Evolutionary conservation across 345 rosid genomes (phyloP).

Genomic region (Eucalyptus cloeziana): DNA sequence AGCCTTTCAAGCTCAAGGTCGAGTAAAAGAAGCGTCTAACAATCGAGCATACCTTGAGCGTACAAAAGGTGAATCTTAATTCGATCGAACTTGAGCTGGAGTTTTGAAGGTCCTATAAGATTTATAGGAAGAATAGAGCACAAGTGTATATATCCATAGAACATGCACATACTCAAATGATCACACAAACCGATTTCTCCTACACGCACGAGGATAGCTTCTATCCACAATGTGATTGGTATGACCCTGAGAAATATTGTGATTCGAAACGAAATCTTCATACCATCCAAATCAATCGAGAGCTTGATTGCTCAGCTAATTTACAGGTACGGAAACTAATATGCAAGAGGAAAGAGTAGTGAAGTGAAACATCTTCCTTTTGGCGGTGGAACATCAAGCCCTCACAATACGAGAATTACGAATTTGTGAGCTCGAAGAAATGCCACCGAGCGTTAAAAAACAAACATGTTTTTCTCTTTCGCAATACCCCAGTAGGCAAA

Average conservation of each 20-base stretch:
- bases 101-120: background rate
- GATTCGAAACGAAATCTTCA: background rate
- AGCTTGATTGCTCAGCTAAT: background rate
- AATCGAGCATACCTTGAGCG: background rate
- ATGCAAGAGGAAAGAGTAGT: background rate
- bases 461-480: background rate
- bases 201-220: background rate
- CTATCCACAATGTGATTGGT: background rate
- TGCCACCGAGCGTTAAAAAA: background rate
- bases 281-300: background rate
- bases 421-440: background rate
- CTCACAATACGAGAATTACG: background rate
- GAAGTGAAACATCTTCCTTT: background rate
- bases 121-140: background rate
- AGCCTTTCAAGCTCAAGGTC: background rate
- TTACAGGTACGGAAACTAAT: background rate
- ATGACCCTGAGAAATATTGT: background rate
- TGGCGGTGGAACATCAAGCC: background rate
- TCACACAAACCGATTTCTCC: background rate
- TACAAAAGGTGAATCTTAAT: background rate
- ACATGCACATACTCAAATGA: background rate
- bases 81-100: background rate
- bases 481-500: background rate
- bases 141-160: accelerated
- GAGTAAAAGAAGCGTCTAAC: background rate